phyloP scores from a whole-genome alignment of 805 yeast species.

The Kodamaea hsintzibuensis region DNA sequence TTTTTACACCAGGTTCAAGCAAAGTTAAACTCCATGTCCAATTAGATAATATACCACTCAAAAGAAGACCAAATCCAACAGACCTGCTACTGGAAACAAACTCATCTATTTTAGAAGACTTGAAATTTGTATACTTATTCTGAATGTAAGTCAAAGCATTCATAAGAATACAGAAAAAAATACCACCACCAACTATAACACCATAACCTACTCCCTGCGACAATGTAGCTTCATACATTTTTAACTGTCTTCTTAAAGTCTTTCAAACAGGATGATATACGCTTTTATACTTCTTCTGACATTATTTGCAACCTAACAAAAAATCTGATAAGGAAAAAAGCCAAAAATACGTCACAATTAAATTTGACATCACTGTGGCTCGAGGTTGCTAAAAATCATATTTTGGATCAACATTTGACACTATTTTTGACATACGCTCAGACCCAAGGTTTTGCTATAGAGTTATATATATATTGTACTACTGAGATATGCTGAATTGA shows the following conservation, averaged over 20 bases:
- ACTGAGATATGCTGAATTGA: too few relatives aligned
- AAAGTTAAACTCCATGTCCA: slow-evolving; percentile 32
- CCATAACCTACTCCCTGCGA: slow-evolving; percentile 21
- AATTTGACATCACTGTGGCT: too few relatives aligned
- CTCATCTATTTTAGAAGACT: slow-evolving; percentile 18
- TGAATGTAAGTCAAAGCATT: slow-evolving; percentile 16
- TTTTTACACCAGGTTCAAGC: slow-evolving; percentile 22
- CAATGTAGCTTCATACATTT: slow-evolving; percentile 8
- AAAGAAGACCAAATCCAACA: slow-evolving; percentile 17
- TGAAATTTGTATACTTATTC: slow-evolving; percentile 14
- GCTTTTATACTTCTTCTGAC: too few relatives aligned
- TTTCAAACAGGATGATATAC: too few relatives aligned
- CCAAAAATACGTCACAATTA: too few relatives aligned
- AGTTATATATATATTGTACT: too few relatives aligned
- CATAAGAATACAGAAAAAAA: slow-evolving; percentile 19
- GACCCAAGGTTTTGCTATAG: too few relatives aligned
- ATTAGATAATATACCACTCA: slow-evolving; percentile 25
- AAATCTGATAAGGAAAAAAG: too few relatives aligned
- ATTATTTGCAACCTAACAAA: too few relatives aligned
- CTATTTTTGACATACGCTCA: too few relatives aligned
- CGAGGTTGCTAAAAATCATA: too few relatives aligned
- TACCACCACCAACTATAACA: slow-evolving; percentile 18
- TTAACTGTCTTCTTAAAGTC: not conserved
- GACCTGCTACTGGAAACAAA: slow-evolving; percentile 19
- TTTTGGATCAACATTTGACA: too few relatives aligned